These are phyloP conservation scores for Trichoderma erinaceum DNA, from an alignment of 495 filamentous ascomycete genomes.

Conservation along the genomic window DNA sequence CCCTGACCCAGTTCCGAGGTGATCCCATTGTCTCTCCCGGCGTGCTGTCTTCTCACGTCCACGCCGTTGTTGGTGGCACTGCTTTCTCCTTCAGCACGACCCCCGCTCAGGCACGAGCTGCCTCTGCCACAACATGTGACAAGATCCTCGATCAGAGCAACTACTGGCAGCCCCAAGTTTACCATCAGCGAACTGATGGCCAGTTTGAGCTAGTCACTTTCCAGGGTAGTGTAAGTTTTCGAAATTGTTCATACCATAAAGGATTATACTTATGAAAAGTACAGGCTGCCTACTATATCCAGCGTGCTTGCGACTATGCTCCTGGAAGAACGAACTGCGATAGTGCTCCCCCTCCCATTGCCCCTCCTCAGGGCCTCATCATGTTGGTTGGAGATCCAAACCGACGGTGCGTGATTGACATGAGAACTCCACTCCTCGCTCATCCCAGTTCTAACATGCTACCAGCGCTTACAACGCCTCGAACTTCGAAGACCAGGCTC, in stretches of 20 bases:
- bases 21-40: constrained; percentile 64
- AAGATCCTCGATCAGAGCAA: constrained; percentile 54
- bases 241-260: not conserved
- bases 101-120: constrained; percentile 29
- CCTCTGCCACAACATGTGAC: constrained; percentile 23
- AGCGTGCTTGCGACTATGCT: constrained; percentile 19
- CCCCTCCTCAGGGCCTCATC: constrained; percentile 65
- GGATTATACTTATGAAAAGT: not conserved
- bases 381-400: constrained; percentile 59
- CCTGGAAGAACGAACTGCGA: constrained; percentile 6
- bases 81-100: constrained; percentile 60
- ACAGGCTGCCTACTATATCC: constrained; percentile 20
- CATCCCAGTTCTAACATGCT: not conserved
- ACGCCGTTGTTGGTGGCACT: constrained; percentile 64
- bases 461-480: constrained; percentile 17
- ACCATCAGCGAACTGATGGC: constrained; percentile 55
- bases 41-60: constrained; percentile 52
- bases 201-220: constrained; percentile 60
- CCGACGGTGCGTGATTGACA: not conserved
- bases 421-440: not conserved
- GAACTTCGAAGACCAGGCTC: constrained; percentile 18
- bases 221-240: constrained; percentile 21
- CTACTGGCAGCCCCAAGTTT: constrained; percentile 72
- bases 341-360: not conserved
- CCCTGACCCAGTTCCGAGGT: constrained; percentile 50